These are phyloP conservation scores for Phytophthora cryptogea DNA, from an alignment of 352 stramenopile genomes.

Conservation along the genomic window DNA sequence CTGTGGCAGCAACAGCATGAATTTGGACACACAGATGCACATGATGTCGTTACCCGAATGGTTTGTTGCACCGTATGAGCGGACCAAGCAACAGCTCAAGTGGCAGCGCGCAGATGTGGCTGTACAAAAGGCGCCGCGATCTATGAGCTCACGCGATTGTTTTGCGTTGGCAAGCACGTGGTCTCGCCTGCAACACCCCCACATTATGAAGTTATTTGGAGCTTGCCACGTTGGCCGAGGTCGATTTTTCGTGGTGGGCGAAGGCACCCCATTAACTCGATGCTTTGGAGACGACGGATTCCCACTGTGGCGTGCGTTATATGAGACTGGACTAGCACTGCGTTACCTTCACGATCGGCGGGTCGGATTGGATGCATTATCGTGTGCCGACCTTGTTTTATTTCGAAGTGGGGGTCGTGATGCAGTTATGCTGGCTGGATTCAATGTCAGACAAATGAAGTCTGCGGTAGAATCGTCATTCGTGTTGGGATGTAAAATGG, in stretches of 20 bases:
- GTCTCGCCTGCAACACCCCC: constrained; percentile 31
- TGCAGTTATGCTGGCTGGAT: constrained; percentile 27
- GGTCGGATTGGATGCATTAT: constrained; percentile 27
- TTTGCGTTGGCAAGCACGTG: constrained; percentile 28
- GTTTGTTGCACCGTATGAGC: constrained; percentile 38
- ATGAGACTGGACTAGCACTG: constrained; percentile 34
- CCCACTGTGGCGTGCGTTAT: constrained; percentile 34
- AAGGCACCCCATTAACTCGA: constrained; percentile 29
- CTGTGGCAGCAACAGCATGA: constrained; percentile 18
- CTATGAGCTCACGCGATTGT: constrained; percentile 16
- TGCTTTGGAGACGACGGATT: constrained; percentile 33
- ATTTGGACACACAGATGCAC: constrained; percentile 17
- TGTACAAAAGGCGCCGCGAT: constrained; percentile 21
- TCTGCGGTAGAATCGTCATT: constrained; percentile 8
- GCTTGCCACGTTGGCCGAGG: constrained; percentile 34
- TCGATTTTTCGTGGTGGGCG: constrained; percentile 36
- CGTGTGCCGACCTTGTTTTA: constrained; percentile 36
- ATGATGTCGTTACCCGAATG: constrained; percentile 35
- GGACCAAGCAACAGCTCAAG: constrained; percentile 28
- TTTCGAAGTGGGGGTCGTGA: constrained; percentile 27
- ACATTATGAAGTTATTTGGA: constrained; percentile 37
- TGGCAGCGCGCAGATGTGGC: constrained; percentile 35
- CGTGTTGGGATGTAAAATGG: constrained; percentile 7
- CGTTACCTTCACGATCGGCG: constrained; percentile 32
- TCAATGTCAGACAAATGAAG: constrained; percentile 32